phyloP scores from a whole-genome alignment of 192 early-diverging fungal species.

The Backusella westeae region DNA sequence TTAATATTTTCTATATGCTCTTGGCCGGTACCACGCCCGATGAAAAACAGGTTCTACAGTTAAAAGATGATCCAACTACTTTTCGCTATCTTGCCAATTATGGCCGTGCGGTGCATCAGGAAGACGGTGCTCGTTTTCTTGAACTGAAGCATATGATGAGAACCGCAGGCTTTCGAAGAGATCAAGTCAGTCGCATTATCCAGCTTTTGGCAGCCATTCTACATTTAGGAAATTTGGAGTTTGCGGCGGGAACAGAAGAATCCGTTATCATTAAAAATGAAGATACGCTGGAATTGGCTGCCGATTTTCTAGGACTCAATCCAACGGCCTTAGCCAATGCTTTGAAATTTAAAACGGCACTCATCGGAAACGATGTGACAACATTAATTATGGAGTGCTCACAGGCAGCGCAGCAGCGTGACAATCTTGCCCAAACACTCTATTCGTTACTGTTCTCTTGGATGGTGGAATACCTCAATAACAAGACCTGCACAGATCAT shows the following conservation, averaged over 20 bases:
- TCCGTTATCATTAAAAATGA: slow-evolving; percentile 73
- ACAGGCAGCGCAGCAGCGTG: slow-evolving; percentile 74
- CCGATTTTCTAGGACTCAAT: slow-evolving; percentile 77
- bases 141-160: slow-evolving; percentile 58
- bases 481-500: slow-evolving; percentile 67
- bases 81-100: slow-evolving; percentile 57
- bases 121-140: slow-evolving; percentile 55
- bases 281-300: slow-evolving; percentile 67
- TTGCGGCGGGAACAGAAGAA: slow-evolving; percentile 64
- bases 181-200: slow-evolving; percentile 73
- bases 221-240: slow-evolving; percentile 84
- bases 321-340: slow-evolving; percentile 62
- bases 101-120: slow-evolving; percentile 44
- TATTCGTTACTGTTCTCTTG: slow-evolving; percentile 87
- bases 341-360: slow-evolving; percentile 78
- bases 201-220: slow-evolving; percentile 84
- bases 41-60: slow-evolving; percentile 46
- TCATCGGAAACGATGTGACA: slow-evolving; percentile 81
- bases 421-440: slow-evolving; percentile 73
- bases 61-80: slow-evolving; percentile 53
- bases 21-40: slow-evolving; percentile 63
- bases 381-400: slow-evolving; percentile 82
- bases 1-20: slow-evolving; percentile 81
- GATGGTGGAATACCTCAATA: slow-evolving; percentile 88
- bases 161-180: slow-evolving; percentile 54